Conservation (phyloP, 495 filamentous ascomycete species). For the Stereocaulon alpinum region DNA sequence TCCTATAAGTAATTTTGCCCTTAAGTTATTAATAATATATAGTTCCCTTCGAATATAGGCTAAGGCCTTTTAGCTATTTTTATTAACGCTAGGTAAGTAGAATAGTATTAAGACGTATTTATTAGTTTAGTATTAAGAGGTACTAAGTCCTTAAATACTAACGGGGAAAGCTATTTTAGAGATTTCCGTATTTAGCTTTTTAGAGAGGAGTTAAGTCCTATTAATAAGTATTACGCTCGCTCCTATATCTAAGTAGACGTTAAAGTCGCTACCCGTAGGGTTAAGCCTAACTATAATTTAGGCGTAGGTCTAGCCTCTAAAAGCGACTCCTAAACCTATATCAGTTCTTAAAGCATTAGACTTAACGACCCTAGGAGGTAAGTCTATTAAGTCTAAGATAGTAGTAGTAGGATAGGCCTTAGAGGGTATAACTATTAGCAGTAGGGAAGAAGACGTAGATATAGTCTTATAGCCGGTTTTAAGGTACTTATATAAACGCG, state of each 20-base stretch:
- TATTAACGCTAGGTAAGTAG: background rate
- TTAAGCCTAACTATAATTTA: background rate
- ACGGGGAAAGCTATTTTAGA: background rate
- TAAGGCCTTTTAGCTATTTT: background rate
- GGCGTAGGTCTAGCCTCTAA: background rate
- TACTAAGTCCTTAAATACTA: background rate
- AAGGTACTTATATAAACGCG: background rate
- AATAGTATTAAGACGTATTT: background rate
- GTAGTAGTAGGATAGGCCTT: too few species aligned
- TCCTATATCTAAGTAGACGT: background rate
- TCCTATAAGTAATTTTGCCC: background rate
- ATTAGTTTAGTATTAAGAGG: background rate
- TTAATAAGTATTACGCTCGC: background rate
- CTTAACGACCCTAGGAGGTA: too few species aligned
- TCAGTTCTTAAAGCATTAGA: background rate
- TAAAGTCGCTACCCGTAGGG: background rate
- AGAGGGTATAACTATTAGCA: too few species aligned
- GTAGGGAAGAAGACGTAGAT: too few species aligned
- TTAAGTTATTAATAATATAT: background rate
- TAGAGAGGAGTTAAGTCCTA: too few species aligned
- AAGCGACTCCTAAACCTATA: background rate
- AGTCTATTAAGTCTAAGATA: too few species aligned
- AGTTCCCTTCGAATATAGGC: background rate
- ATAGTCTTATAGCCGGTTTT: too few species aligned
- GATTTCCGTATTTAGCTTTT: background rate